Percentiles rank a stretch among this genome's conserved stretches.
These are phyloP conservation scores for Metschnikowia kunwiensis DNA, from an alignment of 805 yeast species.

Conservation along the genomic window DNA sequence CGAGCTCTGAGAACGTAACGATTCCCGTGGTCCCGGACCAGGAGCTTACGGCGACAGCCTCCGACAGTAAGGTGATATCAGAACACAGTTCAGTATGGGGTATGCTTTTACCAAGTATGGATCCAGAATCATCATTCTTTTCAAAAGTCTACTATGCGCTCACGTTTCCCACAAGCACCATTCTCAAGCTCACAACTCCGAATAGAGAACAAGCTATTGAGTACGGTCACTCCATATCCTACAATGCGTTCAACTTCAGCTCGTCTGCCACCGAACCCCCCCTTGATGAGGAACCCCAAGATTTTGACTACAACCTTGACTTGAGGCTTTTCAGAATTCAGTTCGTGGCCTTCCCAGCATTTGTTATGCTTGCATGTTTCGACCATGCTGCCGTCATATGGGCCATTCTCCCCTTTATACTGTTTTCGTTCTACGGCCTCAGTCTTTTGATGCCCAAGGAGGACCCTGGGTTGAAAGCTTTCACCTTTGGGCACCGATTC, in stretches of 20 bases:
- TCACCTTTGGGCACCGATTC: conserved; percentile 6
- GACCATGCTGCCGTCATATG: conserved; percentile 3
- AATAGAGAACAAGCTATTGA: conserved; percentile 17
- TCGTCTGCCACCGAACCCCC: conserved; percentile 1
- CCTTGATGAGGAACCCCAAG: conserved; percentile 1
- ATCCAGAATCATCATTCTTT: conserved; percentile 5
- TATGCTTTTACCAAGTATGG: conserved; percentile 9
- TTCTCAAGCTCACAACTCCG: conserved; percentile 17
- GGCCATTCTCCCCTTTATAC: conserved; percentile 1
- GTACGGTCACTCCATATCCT: conserved; percentile 6
- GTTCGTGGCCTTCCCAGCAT: conserved; percentile 6
- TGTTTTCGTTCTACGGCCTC: conserved; percentile 1
- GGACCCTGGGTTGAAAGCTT: conserved; percentile 3
- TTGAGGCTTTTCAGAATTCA: conserved; percentile 11
- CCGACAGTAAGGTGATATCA: not conserved
- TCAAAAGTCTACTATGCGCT: conserved; percentile 3
- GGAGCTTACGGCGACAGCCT: not conserved
- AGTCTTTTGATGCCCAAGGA: conserved; percentile 3
- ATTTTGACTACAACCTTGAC: conserved; percentile 11
- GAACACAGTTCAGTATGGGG: conserved; percentile 1
- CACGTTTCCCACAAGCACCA: conserved; percentile 12
- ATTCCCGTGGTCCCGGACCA: not conserved
- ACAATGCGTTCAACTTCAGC: conserved; percentile 16
- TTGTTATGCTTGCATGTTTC: conserved; percentile 7
- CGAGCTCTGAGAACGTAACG: not conserved